These are phyloP conservation scores for Phytophthora sansomeana DNA, from an alignment of 352 stramenopile genomes.

Conservation along the genomic window DNA sequence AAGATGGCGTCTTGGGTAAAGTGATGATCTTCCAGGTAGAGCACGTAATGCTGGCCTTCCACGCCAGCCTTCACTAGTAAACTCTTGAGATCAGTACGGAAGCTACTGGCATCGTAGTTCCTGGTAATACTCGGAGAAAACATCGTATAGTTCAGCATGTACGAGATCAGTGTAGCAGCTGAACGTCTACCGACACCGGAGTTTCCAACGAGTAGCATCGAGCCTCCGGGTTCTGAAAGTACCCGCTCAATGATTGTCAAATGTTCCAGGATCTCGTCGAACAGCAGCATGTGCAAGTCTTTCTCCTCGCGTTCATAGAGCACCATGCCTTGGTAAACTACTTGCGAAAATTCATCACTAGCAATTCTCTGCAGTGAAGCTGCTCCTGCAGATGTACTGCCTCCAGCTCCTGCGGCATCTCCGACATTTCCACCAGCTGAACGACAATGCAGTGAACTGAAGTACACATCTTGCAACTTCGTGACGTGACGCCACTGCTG, in stretches of 20 bases:
- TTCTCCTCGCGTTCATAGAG: constrained; percentile 96
- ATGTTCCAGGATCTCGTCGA: constrained; percentile 93
- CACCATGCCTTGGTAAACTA: constrained; percentile 90
- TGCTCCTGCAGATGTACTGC: constrained; percentile 14
- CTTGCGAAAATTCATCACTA: constrained; percentile 85
- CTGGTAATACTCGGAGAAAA: constrained; percentile 85
- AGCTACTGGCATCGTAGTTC: constrained; percentile 75
- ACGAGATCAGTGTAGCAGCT: constrained; percentile 82
- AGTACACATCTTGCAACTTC: constrained; percentile 89
- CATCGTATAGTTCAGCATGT: constrained; percentile 92
- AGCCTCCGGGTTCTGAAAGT: constrained; percentile 84
- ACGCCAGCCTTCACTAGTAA: constrained; percentile 87
- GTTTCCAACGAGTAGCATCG: constrained; percentile 91
- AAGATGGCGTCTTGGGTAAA: constrained; percentile 91
- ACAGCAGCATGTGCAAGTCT: constrained; percentile 94
- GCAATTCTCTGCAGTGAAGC: constrained; percentile 65
- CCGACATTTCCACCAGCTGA: constrained; percentile 29
- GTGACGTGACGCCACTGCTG: constrained; percentile 81
- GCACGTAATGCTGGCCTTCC: constrained; percentile 84
- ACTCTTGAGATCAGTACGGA: constrained; percentile 91
- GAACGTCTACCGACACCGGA: constrained; percentile 90
- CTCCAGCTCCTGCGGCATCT: constrained; percentile 19
- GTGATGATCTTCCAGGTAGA: constrained; percentile 96
- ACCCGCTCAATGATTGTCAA: constrained; percentile 91
- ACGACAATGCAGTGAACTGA: constrained; percentile 81